phyloP scores from a whole-genome alignment of 768 basidiomycete species.

The Leccinum sublutescens region DNA sequence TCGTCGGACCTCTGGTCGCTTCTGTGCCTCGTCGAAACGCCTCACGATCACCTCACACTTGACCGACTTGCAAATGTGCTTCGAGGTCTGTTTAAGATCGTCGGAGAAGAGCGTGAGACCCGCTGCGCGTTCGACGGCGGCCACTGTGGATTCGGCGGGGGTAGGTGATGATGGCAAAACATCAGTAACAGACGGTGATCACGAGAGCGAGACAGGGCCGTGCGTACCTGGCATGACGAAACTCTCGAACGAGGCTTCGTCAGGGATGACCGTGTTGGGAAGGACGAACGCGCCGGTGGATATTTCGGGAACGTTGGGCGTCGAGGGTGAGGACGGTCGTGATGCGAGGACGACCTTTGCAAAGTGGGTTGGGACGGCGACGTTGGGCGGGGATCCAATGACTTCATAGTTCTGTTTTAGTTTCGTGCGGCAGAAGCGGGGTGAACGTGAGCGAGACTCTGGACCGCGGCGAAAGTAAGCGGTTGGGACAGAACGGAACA shows the following conservation, averaged over 20 bases:
- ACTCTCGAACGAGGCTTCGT: conserved; percentile 72
- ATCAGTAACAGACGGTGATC: background rate
- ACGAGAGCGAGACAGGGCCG: background rate
- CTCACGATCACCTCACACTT: conserved; percentile 88
- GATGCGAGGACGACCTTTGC: conserved; percentile 91
- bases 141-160: conserved; percentile 48
- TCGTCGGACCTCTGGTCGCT: conserved; percentile 53
- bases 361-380: conserved; percentile 96
- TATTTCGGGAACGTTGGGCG: conserved; percentile 69
- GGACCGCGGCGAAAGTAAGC: background rate
- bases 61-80: conserved; percentile 85
- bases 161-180: background rate
- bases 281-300: conserved; percentile 93
- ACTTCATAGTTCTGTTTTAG: conserved; percentile 82
- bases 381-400: conserved; percentile 86
- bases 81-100: conserved; percentile 67
- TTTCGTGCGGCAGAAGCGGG: background rate
- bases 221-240: conserved; percentile 77
- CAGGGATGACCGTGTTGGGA: conserved; percentile 90
- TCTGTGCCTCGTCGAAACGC: conserved; percentile 88
- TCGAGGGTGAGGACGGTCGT: conserved; percentile 69
- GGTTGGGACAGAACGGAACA: conserved; percentile 12
- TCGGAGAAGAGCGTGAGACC: conserved; percentile 88
- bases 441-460: background rate
- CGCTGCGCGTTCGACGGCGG: conserved; percentile 87